These are phyloP conservation scores for Fusarium sp. DNA, from an alignment of 2,329 filamentous ascomycete species.

Conservation along the genomic window DNA sequence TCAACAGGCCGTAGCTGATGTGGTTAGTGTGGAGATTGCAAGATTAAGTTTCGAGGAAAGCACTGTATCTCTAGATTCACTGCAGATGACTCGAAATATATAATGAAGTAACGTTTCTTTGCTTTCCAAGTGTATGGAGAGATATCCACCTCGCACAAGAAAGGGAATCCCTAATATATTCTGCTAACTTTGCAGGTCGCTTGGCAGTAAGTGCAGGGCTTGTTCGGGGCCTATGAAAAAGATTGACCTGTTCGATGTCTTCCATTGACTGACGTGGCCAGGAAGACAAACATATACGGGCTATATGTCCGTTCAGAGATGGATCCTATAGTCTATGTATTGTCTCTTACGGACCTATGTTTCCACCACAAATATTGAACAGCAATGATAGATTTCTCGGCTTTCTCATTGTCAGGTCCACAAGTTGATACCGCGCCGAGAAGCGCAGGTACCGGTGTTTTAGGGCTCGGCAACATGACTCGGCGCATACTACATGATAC, in stretches of 20 bases:
- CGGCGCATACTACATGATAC: conserved; percentile 28
- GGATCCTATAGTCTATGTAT: neutral
- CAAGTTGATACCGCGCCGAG: neutral
- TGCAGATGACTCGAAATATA: neutral
- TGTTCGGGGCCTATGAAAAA: neutral
- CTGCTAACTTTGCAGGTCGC: neutral
- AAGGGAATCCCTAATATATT: conserved; percentile 32
- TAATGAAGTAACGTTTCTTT: neutral
- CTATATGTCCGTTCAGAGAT: neutral
- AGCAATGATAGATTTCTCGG: conserved; percentile 19
- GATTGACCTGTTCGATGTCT: conserved; percentile 1
- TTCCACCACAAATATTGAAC: neutral
- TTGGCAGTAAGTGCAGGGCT: neutral
- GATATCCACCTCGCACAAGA: neutral
- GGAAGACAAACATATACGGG: conserved; percentile 4
- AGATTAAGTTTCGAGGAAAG: neutral
- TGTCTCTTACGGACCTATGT: neutral
- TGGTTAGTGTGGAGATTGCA: neutral
- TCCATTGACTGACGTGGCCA: conserved; percentile 16
- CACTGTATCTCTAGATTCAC: neutral
- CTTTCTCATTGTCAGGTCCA: conserved; percentile 5
- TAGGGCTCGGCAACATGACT: conserved; percentile 28
- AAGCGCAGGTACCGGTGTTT: conserved; percentile 16
- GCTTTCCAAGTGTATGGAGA: neutral
- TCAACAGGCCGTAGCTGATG: neutral